These are phyloP conservation scores for Acacia pycnantha DNA, from an alignment of 331 rosid genomes.

Conservation along the genomic window DNA sequence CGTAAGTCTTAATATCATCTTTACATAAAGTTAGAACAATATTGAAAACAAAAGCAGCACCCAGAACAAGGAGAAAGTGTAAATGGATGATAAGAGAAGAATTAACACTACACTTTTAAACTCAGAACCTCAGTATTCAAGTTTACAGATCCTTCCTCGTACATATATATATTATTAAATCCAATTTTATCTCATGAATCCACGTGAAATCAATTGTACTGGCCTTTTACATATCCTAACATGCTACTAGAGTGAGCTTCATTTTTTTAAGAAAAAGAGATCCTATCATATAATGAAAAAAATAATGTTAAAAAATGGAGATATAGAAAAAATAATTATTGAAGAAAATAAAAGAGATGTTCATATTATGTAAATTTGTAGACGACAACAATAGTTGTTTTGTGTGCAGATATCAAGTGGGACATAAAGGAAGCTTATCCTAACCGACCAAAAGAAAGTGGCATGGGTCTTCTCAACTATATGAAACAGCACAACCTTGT, in stretches of 20 bases:
- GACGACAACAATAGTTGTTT: neutral
- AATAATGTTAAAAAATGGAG: neutral
- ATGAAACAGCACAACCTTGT: conserved; percentile 29
- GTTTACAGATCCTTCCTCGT: neutral
- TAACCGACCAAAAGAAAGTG: conserved; percentile 45
- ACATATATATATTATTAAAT: neutral
- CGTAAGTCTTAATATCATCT: neutral
- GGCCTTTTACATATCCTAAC: neutral
- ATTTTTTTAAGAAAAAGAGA: neutral
- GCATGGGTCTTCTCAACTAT: conserved; percentile 20
- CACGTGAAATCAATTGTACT: neutral
- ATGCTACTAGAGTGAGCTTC: neutral
- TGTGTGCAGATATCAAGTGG: neutral
- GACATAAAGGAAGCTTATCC: conserved; percentile 35
- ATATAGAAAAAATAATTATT: neutral
- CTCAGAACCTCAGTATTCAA: neutral
- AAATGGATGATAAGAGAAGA: neutral
- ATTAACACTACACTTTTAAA: neutral
- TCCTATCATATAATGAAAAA: neutral
- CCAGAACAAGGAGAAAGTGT: neutral
- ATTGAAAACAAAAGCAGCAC: too few species aligned
- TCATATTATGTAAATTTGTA: neutral
- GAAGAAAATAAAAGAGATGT: neutral
- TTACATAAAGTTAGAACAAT: too few species aligned
- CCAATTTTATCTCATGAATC: neutral